phyloP scores from a whole-genome alignment of 257 asterid genomes.

The Rehmannia glutinosa region DNA sequence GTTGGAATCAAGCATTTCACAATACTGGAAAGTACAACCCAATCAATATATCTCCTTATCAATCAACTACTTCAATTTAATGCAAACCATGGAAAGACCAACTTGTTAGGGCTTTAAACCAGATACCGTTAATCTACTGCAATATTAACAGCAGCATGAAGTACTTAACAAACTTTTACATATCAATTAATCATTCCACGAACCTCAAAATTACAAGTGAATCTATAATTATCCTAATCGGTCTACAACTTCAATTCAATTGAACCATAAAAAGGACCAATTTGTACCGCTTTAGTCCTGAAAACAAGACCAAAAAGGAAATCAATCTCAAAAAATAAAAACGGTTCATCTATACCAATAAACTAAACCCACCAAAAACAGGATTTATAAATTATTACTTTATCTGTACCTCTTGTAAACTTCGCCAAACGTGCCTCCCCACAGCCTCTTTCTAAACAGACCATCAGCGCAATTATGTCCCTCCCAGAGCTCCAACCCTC shows the following conservation, averaged over 20 bases:
- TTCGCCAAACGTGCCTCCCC: slow-evolving; percentile 99
- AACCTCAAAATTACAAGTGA: background rate
- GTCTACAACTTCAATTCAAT: slow-evolving; percentile 9
- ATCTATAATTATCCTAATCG: slow-evolving; percentile 1
- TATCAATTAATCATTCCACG: background rate
- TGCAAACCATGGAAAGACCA: slow-evolving; percentile 2
- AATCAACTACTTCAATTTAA: slow-evolving; percentile 4
- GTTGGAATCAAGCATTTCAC: background rate
- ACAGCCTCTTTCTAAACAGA: slow-evolving; percentile 83
- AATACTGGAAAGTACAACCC: background rate
- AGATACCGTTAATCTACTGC: background rate
- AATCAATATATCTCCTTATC: background rate
- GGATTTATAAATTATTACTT: background rate
- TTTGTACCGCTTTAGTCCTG: background rate
- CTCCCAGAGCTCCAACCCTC: slow-evolving; percentile 92
- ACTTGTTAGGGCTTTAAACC: slow-evolving; percentile 5
- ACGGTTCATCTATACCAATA: background rate
- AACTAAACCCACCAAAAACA: slow-evolving; percentile 1
- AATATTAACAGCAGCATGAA: slow-evolving; percentile 3
- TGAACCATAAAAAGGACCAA: background rate
- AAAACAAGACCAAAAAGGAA: slow-evolving; percentile 1
- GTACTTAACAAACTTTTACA: background rate
- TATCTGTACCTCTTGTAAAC: slow-evolving; percentile 84
- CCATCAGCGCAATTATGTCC: slow-evolving; percentile 91
- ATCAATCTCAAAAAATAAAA: background rate